Evolutionary conservation across 352 stramenopile genomes (phyloP).

Genomic region (Phytopythium ostracodes): DNA sequence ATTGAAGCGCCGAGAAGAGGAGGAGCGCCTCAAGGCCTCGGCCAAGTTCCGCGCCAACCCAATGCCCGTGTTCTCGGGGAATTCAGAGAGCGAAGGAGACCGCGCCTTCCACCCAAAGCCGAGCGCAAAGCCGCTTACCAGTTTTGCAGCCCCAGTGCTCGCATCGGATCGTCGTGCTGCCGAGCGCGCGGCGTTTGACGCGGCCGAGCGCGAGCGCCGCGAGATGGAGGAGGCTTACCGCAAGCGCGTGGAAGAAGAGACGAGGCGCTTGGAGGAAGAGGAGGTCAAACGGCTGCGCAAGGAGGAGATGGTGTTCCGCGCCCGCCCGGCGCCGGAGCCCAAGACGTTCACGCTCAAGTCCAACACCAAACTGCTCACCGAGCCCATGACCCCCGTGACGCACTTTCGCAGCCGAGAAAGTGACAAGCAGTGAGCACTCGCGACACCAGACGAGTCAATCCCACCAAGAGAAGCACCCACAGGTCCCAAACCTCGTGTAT

Average conservation of each 20-base stretch:
- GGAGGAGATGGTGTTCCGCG: slow-evolving; percentile 75
- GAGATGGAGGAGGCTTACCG: slow-evolving; percentile 60
- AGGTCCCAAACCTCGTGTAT: neutral
- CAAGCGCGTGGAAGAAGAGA: slow-evolving; percentile 44
- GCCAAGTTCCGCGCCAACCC: slow-evolving; percentile 58
- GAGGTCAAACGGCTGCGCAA: slow-evolving; percentile 66
- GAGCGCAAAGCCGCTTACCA: slow-evolving; percentile 36
- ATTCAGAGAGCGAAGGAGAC: slow-evolving; percentile 14
- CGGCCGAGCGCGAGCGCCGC: slow-evolving; percentile 59
- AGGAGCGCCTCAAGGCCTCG: slow-evolving; percentile 35
- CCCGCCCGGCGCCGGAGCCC: slow-evolving; percentile 43
- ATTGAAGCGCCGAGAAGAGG: slow-evolving; percentile 51
- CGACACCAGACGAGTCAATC: too few relatives aligned
- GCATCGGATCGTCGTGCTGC: slow-evolving; percentile 53
- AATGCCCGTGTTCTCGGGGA: slow-evolving; percentile 40
- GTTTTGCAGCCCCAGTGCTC: slow-evolving; percentile 49
- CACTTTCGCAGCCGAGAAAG: slow-evolving; percentile 16
- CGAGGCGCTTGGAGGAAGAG: slow-evolving; percentile 48
- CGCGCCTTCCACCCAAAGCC: slow-evolving; percentile 22
- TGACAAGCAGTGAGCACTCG: slow-evolving; percentile 1
- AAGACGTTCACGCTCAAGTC: slow-evolving; percentile 49
- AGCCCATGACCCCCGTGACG: slow-evolving; percentile 34
- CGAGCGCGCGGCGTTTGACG: slow-evolving; percentile 68
- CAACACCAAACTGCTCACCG: slow-evolving; percentile 33
- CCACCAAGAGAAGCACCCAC: neutral